A percentile compares a stretch with the other conserved stretches of the same genome.
Conservation (phyloP, 1,284 basidiomycete species). For the Ceratobasidium papillatum region DNA sequence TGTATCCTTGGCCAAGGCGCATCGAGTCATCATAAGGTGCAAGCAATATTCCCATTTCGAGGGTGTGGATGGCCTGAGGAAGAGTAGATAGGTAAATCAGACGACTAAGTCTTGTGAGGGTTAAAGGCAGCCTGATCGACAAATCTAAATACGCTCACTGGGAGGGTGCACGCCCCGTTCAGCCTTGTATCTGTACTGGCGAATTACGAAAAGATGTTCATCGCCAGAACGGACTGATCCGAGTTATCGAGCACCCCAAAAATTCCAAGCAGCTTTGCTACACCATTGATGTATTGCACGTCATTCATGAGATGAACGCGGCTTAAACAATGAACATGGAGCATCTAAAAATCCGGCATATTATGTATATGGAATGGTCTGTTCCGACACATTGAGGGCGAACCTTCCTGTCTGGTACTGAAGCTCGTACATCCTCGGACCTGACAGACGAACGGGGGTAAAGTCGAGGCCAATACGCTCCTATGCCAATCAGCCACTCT, state of each 20-base stretch:
- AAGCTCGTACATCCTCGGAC: too few species aligned
- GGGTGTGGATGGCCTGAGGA: neutral
- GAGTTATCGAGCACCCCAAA: neutral
- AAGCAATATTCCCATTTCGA: neutral
- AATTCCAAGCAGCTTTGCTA: neutral
- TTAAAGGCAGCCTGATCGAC: neutral
- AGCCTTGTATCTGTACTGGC: neutral
- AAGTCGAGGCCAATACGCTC: too few species aligned
- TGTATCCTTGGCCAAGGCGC: conserved; percentile 20
- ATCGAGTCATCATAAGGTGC: conserved; percentile 21
- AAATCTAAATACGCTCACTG: neutral
- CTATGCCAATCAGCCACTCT: too few species aligned
- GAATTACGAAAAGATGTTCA: neutral
- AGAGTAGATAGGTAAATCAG: neutral
- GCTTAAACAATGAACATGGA: too few species aligned
- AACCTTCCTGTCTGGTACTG: too few species aligned
- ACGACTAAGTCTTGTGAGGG: neutral
- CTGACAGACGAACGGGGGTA: too few species aligned
- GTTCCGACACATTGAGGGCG: too few species aligned
- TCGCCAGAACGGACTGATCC: neutral
- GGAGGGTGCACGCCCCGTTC: neutral
- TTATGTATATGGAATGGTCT: neutral
- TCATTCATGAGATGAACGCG: neutral
- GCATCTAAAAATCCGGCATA: neutral
- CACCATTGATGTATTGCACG: neutral